Evolutionary conservation across 768 basidiomycete species (phyloP), one percentile per base, ranked within the genome.

Genomic region (Hysterangium stoloniferum): DNA sequence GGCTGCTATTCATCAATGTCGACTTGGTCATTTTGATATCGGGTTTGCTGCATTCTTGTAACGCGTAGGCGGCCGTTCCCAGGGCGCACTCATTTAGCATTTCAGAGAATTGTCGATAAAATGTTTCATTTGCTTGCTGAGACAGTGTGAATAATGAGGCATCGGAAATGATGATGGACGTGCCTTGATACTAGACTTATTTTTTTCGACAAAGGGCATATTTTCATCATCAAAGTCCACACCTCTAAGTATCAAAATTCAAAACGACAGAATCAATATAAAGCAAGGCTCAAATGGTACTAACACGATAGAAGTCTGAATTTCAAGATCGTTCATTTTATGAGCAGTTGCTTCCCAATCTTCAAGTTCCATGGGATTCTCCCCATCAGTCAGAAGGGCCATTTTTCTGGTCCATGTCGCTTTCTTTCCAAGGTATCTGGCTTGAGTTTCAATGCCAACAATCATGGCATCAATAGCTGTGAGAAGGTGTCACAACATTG

Each of bases 331-430:
- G 44, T 82, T 74, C 69, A 97, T 78, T 58, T 84, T 84, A 36
- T 70, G 61, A 38, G 76, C 76, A 1, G 79, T 85, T 0, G 66
- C 70, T 57, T 88, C 79, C 84, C 87, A 89, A 54, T 87, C 79
- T 57, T 85, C 84, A 3, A 80, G 59, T 58, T 86, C 81, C 49
- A 86, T 78, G 3, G 78, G 79, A 32, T 71, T 78, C 66, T 86
- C 81, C 57, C 84, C 94, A 59, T 98, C 91, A 0, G 95, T 98
- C 17, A 97, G 63, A 13, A 97, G 59, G 32, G 86, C 73, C 2
- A 95, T 71, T 67, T 86, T 93, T 46, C 89, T 78, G 1, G 85
- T 86, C 90, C 90, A 95, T 1, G 82, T 79, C 58, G 77, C 79
- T 66, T 90, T 96, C 19, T 67, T 78, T 27, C 63, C 72, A 31